Base-by-base conservation (phyloP, 1,284 basidiomycete species). In the Rhodotorula sp. region DNA sequence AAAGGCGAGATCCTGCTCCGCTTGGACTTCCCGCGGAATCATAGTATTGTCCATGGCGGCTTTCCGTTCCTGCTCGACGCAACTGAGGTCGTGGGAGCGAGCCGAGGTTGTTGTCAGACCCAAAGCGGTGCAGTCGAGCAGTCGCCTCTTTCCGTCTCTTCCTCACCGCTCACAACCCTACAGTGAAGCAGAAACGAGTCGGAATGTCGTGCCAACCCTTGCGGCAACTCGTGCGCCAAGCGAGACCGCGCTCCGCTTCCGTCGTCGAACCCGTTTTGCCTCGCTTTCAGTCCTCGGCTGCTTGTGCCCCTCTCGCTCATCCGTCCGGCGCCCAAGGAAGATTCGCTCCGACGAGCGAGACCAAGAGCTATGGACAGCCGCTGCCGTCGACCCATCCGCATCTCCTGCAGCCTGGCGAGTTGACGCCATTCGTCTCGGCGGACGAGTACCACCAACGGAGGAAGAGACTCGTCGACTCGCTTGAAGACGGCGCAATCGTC, bases 391-490 rank as follows among this genome's bases (percentile, higher is more conserved):
- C 91, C 0, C 93, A 95, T 79, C 89, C 91, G 3, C 90, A 94
- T 80, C 84, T 95, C 83, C 84, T 91, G 42, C 78, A 81, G 61
- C 79, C 83, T 14, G 82, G 86, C 64, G 90, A 97, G 75, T 83
- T 95, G 33, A 97, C 93, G 0, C 89, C 92, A 0, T 95, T 94
- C 17, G 91, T 99, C 70, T 84, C 88, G 1, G 83, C 84, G 14
- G 81, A 84, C 33, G 96, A 99, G 75, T 98, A 96, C 82, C 91
- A 94, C 72, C 80, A 81, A n/a, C 83, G 95, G 60, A 82, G 95
- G 70, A 83, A 81, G 70, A 84, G 80, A 26, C 83, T 99, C 37
- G 91, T 99, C 87, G 85, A 90, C 24, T 80, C 82, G 29, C 82
- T 99, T 18, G 92, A 92, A 0, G 86, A 89, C 8, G 86, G 87